Evolutionary conservation across 306 rosid genomes (phyloP), one percentile per base, ranked within the genome.

Genomic region (Styphnolobium japonicum): DNA sequence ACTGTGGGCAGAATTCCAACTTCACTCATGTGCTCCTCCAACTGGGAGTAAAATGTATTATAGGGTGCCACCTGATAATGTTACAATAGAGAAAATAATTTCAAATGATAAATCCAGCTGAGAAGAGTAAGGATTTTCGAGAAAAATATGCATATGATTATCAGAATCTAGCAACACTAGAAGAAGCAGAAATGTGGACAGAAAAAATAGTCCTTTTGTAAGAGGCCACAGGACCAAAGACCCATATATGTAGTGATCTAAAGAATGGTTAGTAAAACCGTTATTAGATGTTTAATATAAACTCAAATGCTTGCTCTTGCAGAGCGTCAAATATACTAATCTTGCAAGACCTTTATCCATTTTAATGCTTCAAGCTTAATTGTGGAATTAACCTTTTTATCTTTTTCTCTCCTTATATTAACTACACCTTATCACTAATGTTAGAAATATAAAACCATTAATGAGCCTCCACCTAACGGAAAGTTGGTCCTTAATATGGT

Each of bases 11-110:
- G 86, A 68, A 96, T 81, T 51, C 97, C 99, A 86, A 91, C 97
- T 87, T 89, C 91, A 83, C 80, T 77, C 93, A 96, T 86, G 85
- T 96, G 99, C 80, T 89, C 91, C 86, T 84, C 96, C 90, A 96
- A 84, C 56, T 88, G 96, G 49, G 93, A 60, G 83, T 96, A 96
- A 87, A 85, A 91, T 46, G 99, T 93, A 67, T 96, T 96, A 90
- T 91, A 96, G 0, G 99, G 99, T 42, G 99, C 98, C 81, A 96
- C 99, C 99, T 95, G 83, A 70, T 4, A 71, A 81, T 39, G 75
- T 57, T 58, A 29, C 3, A 9, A 51, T 4, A 58, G 27, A 76
- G n/a, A 78, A 56, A n/a, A 19, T n/a, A n/a, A n/a, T 36, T 76
- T 71, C 56, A 81, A 79, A 70, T 15, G 60, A 46, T 62, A 36